Conservation (phyloP, 2,329 filamentous ascomycete species). For the Talaromyces islandicus region DNA sequence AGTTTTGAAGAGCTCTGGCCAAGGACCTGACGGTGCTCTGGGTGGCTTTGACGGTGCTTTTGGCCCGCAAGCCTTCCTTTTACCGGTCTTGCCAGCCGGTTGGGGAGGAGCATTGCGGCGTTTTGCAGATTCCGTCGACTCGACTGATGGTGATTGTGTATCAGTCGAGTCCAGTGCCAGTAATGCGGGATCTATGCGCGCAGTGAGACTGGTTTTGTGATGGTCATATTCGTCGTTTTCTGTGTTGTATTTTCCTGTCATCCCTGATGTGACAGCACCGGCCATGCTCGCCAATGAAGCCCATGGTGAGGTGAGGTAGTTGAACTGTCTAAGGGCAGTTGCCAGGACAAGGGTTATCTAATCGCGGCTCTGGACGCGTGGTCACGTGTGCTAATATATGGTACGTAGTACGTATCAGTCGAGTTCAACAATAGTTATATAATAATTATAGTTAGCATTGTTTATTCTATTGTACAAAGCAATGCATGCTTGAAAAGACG, state of each 20-base stretch:
- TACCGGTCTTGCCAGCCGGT: neutral
- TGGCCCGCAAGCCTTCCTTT: neutral
- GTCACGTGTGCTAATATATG: slow-evolving; percentile 9
- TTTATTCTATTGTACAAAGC: neutral
- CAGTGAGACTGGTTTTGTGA: neutral
- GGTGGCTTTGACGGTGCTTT: neutral
- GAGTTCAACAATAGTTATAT: too few relatives aligned
- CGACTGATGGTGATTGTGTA: neutral
- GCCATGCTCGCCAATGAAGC: neutral
- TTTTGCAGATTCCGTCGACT: neutral
- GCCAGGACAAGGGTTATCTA: neutral
- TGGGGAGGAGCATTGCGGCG: neutral
- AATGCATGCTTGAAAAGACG: neutral
- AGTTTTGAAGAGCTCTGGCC: slow-evolving; percentile 69
- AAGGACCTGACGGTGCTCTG: slow-evolving; percentile 45
- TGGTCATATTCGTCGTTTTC: neutral
- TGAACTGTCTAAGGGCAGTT: neutral
- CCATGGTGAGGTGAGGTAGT: neutral
- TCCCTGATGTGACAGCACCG: slow-evolving; percentile 2
- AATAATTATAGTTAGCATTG: too few relatives aligned
- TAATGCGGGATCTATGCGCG: slow-evolving; percentile 5
- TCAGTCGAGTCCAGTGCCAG: neutral
- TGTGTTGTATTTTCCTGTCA: neutral
- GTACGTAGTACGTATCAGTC: too few relatives aligned
- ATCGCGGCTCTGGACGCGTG: slow-evolving; percentile 8